Percentiles rank a stretch among this genome's conserved stretches.
These are phyloP conservation scores for Fusarium decemcellulare DNA, from an alignment of 2,329 filamentous ascomycete genomes.

Conservation along the genomic window DNA sequence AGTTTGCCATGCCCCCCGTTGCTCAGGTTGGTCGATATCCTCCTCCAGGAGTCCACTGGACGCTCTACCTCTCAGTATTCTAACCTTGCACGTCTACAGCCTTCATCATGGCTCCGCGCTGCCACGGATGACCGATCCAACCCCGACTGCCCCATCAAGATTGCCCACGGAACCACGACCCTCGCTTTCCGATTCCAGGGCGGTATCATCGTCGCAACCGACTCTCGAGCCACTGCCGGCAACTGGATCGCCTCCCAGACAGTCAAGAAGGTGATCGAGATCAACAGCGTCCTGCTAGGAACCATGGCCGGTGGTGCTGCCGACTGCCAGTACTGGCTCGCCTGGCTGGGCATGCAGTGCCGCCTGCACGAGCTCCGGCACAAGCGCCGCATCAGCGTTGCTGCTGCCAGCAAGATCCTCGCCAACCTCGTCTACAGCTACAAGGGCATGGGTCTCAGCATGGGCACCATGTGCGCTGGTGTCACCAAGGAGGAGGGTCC, in stretches of 20 bases:
- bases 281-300: slow-evolving; percentile 92
- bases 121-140: slow-evolving; percentile 98
- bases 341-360: slow-evolving; percentile 99
- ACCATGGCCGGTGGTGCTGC: slow-evolving; percentile 99
- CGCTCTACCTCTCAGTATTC: background rate
- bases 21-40: slow-evolving; percentile 76
- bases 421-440: slow-evolving; percentile 98
- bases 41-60: background rate
- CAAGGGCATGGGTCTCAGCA: slow-evolving; percentile 98
- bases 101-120: slow-evolving; percentile 94
- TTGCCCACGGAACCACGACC: slow-evolving; percentile 98
- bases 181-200: slow-evolving; percentile 98
- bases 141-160: slow-evolving; percentile 98
- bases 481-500: slow-evolving; percentile 96
- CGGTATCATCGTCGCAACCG: slow-evolving; percentile 97
- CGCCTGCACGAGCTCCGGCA: slow-evolving; percentile 98
- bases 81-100: slow-evolving; percentile 63
- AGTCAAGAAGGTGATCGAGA: slow-evolving; percentile 99
- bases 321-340: slow-evolving; percentile 99
- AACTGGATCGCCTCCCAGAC: slow-evolving; percentile 99
- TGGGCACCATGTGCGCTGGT: slow-evolving; percentile 99
- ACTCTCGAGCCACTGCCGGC: slow-evolving; percentile 96
- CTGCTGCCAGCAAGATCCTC: slow-evolving; percentile 97
- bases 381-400: slow-evolving; percentile 98
- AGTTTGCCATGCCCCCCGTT: slow-evolving; percentile 95